These are phyloP conservation scores for Podila epigama DNA, from an alignment of 192 early-diverging fungal genomes.

Conservation along the genomic window DNA sequence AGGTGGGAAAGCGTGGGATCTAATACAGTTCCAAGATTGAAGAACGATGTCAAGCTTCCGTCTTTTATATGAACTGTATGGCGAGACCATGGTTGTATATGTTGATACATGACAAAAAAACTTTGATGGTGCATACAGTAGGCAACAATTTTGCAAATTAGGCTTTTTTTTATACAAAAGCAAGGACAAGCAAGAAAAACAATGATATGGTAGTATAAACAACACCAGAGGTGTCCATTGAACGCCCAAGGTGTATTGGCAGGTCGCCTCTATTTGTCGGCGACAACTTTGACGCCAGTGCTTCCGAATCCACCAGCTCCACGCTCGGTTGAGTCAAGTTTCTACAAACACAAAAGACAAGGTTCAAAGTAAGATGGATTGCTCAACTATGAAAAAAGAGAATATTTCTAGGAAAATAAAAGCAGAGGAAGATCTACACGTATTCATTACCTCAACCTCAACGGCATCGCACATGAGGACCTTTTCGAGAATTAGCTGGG, in stretches of 20 bases:
- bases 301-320: constrained; percentile 77
- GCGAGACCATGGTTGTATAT: too few relatives aligned
- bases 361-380: neutral
- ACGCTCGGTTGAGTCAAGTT: constrained; percentile 62
- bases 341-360: constrained; percentile 19
- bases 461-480: constrained; percentile 82
- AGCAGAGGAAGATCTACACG: neutral
- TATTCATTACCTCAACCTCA: constrained; percentile 71
- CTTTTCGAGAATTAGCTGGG: constrained; percentile 92
- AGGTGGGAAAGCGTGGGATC: constrained; percentile 11
- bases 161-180: too few relatives aligned
- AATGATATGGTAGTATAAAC: too few relatives aligned
- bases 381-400: neutral
- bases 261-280: neutral
- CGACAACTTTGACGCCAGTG: constrained; percentile 61
- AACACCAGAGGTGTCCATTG: too few relatives aligned
- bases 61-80: constrained; percentile 29
- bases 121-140: too few relatives aligned
- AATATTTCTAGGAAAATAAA: neutral
- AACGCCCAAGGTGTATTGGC: neutral
- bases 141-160: too few relatives aligned
- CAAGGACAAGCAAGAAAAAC: too few relatives aligned
- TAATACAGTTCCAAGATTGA: constrained; percentile 21
- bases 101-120: too few relatives aligned
- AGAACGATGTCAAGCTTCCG: constrained; percentile 34